Evolutionary conservation across 495 filamentous ascomycete genomes (phyloP).

Genomic region (Xylaria castorea): DNA sequence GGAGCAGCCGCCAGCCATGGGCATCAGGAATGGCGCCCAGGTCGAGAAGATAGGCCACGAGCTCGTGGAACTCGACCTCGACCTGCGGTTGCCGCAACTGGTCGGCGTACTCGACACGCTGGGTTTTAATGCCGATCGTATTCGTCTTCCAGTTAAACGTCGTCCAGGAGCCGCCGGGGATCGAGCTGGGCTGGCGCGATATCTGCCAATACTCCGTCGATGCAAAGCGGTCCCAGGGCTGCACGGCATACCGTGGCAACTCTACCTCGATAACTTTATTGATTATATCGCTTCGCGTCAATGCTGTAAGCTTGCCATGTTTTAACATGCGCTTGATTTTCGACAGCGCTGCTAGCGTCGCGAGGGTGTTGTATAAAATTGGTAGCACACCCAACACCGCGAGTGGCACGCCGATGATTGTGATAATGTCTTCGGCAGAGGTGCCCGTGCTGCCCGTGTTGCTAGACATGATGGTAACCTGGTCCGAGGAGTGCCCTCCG

Average conservation of each 20-base stretch:
- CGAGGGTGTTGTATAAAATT: constrained; percentile 66
- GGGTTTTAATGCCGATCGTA: constrained; percentile 63
- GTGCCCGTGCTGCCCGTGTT: no score
- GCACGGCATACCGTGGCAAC: constrained; percentile 66
- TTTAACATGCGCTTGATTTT: constrained; percentile 63
- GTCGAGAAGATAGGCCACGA: constrained; percentile 67
- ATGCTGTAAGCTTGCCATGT: constrained; percentile 57
- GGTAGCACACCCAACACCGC: constrained; percentile 72
- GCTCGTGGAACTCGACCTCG: constrained; percentile 66
- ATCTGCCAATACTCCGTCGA: constrained; percentile 63
- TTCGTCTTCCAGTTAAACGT: constrained; percentile 69
- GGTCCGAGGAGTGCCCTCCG: neutral
- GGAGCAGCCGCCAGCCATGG: constrained; percentile 63
- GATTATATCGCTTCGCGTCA: constrained; percentile 66
- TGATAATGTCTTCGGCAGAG: constrained; percentile 52
- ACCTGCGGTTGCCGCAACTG: constrained; percentile 70
- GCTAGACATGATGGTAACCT: constrained; percentile 23
- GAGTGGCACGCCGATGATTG: constrained; percentile 67
- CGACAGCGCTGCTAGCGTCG: constrained; percentile 60
- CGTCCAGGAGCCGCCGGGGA: constrained; percentile 68
- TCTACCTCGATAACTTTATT: constrained; percentile 72
- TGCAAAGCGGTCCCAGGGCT: constrained; percentile 61
- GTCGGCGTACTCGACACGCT: constrained; percentile 68
- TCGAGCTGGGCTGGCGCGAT: constrained; percentile 50
- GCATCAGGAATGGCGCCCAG: constrained; percentile 65